Evolutionary conservation across 202 grass and related monocot genomes (phyloP).

Genomic region (Tripidium arundinaceum): DNA sequence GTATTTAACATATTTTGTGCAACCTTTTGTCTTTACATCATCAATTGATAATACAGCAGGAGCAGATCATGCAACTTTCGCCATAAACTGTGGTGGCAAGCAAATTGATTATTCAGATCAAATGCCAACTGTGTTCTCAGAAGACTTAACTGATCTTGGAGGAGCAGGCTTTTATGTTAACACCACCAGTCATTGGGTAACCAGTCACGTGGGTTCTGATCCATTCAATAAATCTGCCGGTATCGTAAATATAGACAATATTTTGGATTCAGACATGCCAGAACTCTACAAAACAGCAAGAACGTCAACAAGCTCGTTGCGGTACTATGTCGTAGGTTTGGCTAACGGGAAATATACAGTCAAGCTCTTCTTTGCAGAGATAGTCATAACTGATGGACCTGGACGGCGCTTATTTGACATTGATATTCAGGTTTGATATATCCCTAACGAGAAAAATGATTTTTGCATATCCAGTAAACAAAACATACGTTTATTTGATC

Average conservation of each 20-base stretch:
- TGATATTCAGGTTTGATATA: conserved; percentile 58
- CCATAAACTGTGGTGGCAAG: conserved; percentile 57
- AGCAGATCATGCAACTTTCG: conserved; percentile 4
- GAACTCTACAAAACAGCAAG: conserved; percentile 48
- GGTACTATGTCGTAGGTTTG: conserved; percentile 46
- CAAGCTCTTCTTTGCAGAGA: conserved; percentile 58
- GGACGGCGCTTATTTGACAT: conserved; percentile 58
- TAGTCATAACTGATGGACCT: conserved; percentile 34
- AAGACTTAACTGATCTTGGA: conserved; percentile 37
- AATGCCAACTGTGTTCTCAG: conserved; percentile 13
- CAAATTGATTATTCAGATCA: neutral
- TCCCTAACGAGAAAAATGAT: neutral
- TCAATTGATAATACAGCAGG: conserved; percentile 21
- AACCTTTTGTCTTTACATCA: neutral
- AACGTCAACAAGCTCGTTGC: conserved; percentile 39
- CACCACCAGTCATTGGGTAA: conserved; percentile 32
- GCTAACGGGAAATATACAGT: conserved; percentile 35
- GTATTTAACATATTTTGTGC: neutral
- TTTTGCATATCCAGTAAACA: neutral
- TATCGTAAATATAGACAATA: conserved; percentile 18
- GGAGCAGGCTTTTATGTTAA: conserved; percentile 40
- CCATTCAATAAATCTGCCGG: conserved; percentile 17
- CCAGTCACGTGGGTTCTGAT: conserved; percentile 42
- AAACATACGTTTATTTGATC: neutral
- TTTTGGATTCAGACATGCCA: neutral